Percentiles rank a stretch among this genome's conserved stretches.
Conservation (phyloP, 2,329 filamentous ascomycete species). For the Pseudogymnoascus sp. region DNA sequence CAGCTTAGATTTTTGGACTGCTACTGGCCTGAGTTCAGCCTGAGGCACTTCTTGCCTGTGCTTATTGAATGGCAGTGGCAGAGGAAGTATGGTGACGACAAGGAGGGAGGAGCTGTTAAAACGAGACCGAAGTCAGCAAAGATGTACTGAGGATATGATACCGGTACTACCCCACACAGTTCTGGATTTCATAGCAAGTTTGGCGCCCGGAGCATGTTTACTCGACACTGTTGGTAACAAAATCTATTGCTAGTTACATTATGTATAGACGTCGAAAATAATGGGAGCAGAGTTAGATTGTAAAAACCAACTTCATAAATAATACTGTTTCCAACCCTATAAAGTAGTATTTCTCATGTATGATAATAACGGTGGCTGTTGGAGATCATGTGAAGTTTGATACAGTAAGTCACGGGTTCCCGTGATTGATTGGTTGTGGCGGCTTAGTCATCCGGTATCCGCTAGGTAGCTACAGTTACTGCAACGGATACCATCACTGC, state of each 20-base stretch:
- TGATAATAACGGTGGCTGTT: neutral
- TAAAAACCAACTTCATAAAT: neutral
- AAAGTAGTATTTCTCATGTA: neutral
- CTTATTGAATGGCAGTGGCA: constrained; percentile 80
- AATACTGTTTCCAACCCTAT: neutral
- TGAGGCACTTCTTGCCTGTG: constrained; percentile 89
- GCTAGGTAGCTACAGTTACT: constrained; percentile 9
- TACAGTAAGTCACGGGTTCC: neutral
- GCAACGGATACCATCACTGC: constrained; percentile 5
- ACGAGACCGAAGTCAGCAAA: constrained; percentile 1
- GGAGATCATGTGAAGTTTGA: neutral
- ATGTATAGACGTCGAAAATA: constrained; percentile 3
- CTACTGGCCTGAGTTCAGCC: constrained; percentile 91
- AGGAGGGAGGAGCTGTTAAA: constrained; percentile 11
- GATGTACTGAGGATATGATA: constrained; percentile 1
- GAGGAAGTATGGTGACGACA: constrained; percentile 28
- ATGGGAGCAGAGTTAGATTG: neutral
- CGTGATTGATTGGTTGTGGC: constrained; percentile 6
- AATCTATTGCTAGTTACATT: neutral
- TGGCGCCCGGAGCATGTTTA: constrained; percentile 1
- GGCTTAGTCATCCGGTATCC: constrained; percentile 2
- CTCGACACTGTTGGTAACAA: neutral
- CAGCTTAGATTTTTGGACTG: constrained; percentile 88
- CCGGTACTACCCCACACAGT: neutral
- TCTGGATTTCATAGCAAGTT: constrained; percentile 4